Percentiles rank a stretch among this genome's conserved stretches.
These are phyloP conservation scores for Hemisphaericaspora xylofermentans DNA, from an alignment of 1,139 yeast genomes.

Conservation along the genomic window DNA sequence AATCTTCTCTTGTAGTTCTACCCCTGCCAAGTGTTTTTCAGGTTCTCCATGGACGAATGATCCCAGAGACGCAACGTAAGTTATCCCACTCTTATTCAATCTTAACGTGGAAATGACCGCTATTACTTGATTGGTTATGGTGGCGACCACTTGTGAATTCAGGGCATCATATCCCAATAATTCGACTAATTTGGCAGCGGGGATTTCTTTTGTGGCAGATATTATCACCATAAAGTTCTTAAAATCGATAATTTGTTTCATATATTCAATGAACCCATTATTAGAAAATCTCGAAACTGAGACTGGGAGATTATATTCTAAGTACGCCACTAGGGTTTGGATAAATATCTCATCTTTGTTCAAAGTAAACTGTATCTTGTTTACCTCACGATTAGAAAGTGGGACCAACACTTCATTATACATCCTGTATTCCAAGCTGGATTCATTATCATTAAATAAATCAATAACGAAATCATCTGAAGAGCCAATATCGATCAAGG, in stretches of 20 bases:
- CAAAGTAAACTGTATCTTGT: slow-evolving; percentile 15
- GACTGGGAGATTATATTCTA: slow-evolving; percentile 28
- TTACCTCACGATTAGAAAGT: slow-evolving; percentile 19
- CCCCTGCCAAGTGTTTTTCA: neutral
- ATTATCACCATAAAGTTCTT: slow-evolving; percentile 30
- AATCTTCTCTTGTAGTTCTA: slow-evolving; percentile 16
- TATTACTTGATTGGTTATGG: slow-evolving; percentile 19
- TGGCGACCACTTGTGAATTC: slow-evolving; percentile 12
- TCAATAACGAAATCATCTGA: slow-evolving; percentile 22
- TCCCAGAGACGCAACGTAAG: slow-evolving; percentile 20
- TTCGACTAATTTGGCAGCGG: slow-evolving; percentile 22
- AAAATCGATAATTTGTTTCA: slow-evolving; percentile 27
- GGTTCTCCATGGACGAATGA: neutral
- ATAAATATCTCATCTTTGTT: slow-evolving; percentile 10
- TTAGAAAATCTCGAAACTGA: slow-evolving; percentile 7
- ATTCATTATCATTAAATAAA: slow-evolving; percentile 18
- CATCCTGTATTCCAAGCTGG: slow-evolving; percentile 16
- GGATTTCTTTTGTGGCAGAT: slow-evolving; percentile 24
- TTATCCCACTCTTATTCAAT: slow-evolving; percentile 30
- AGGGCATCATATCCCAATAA: slow-evolving; percentile 26
- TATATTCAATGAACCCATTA: slow-evolving; percentile 22
- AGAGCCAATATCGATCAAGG: slow-evolving; percentile 20
- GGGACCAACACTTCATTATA: slow-evolving; percentile 19
- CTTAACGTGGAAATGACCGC: slow-evolving; percentile 25
- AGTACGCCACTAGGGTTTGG: slow-evolving; percentile 12